These are phyloP conservation scores for Nicotiana tabacum DNA, from an alignment of 257 asterid genomes.

Conservation along the genomic window DNA sequence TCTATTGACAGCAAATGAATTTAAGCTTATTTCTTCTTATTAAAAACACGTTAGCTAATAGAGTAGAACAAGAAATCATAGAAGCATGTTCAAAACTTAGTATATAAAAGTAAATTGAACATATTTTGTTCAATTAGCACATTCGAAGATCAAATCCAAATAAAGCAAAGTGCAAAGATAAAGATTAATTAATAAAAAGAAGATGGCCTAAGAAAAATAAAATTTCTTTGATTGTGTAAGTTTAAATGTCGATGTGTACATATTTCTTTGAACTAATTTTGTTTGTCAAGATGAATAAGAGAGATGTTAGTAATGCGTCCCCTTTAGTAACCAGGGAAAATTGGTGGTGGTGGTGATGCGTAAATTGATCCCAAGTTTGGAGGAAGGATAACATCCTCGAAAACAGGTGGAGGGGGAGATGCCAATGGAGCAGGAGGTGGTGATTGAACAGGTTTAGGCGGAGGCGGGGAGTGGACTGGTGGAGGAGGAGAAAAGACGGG, in stretches of 20 bases:
- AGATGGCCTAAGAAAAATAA: not conserved
- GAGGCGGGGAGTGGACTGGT: not conserved
- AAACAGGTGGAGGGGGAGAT: slow-evolving; percentile 36
- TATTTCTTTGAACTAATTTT: not conserved
- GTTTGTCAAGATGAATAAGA: not conserved
- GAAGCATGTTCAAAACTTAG: not conserved
- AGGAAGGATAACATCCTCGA: slow-evolving; percentile 26
- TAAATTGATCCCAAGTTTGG: slow-evolving; percentile 38
- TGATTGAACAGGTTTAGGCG: slow-evolving; percentile 3
- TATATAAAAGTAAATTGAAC: not conserved
- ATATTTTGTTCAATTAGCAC: not conserved
- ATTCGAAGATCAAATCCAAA: not conserved
- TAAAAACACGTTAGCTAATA: not conserved
- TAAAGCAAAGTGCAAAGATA: not conserved
- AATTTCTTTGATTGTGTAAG: not conserved
- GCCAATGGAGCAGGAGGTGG: slow-evolving; percentile 23
- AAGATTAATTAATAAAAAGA: not conserved
- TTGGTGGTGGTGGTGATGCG: slow-evolving; percentile 71
- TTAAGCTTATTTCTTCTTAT: not conserved
- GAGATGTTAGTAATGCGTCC: slow-evolving; percentile 13
- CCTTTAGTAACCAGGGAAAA: slow-evolving; percentile 51
- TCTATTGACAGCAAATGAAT: not conserved
- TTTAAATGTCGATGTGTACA: not conserved
- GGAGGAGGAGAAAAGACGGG: not conserved
- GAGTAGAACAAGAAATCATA: not conserved